Evolutionary conservation across 202 grass and related monocot species (phyloP), one percentile per base, ranked within the genome.

Genomic region (Brachypodium distachyon): DNA sequence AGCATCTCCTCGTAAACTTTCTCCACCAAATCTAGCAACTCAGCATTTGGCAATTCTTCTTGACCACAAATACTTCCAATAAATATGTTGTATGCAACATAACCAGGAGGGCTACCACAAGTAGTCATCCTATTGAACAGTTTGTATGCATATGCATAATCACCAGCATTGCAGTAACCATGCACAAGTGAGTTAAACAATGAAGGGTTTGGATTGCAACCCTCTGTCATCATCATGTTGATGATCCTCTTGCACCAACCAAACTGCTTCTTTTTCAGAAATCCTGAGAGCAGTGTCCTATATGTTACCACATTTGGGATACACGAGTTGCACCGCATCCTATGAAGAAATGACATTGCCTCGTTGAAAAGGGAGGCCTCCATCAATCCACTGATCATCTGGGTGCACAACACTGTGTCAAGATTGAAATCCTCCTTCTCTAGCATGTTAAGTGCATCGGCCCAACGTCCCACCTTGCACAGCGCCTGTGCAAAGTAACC

Each of bases 221-320:
- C 96, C 85, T 98, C 91, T 12, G 77, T 88, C 79, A 90, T 86
- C 96, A 98, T 98, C 84, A 92, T 95, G 69, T 92, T 98, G 42
- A 98, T 72, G 68, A 95, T 88, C 85, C 96, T 94, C 79, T 98
- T 95, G 76, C 96, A 98, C 96, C 96, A 98, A 28, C 96, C 96
- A 80, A 98, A 70, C 56, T 98, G 89, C 50, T 89, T 84, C 85
- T 95, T 98, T 58, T 87, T 90, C 52, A 99, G 53, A 82, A 99
- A 93, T 28, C 92, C 96, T 33, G 87, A 85, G 31, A 99, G 88
- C 29, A 99, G 69, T n/a, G 89, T 99, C 68, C 85, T 90, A 71
- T 99, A 99, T 0, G 92, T 99, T 16, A 99, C 70, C 40, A 87
- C 83, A 81, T 99, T 99, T 7, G 96, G 96, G 56, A 99, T 59